phyloP scores from a whole-genome alignment of 2,329 filamentous ascomycete species.

The Balansia obtecta region DNA sequence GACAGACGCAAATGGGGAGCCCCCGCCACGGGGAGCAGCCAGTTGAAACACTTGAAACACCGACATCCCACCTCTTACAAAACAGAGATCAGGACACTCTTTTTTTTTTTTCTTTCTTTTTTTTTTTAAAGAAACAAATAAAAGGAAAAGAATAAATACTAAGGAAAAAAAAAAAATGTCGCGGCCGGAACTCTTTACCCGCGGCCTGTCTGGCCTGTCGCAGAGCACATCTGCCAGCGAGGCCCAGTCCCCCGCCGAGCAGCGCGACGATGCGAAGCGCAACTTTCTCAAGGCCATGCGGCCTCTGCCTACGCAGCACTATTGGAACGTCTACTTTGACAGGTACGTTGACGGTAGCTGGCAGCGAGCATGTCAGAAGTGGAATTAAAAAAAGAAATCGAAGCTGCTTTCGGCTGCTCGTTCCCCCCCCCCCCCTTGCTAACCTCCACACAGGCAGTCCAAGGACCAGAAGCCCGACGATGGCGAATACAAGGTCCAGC shows the following conservation, averaged over 20 bases:
- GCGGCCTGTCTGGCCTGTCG: conserved; percentile 49
- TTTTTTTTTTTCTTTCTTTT: no score
- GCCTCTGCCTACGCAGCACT: conserved; percentile 64
- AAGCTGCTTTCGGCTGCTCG: no score
- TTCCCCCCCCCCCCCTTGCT: no score
- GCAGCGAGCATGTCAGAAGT: no score
- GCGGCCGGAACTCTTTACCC: conserved; percentile 47
- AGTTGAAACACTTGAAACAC: no score
- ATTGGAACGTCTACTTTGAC: conserved; percentile 64
- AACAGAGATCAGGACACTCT: not conserved
- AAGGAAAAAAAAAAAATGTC: conserved; percentile 18
- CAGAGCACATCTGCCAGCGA: conserved; percentile 46
- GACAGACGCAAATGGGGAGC: no score
- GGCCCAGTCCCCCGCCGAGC: conserved; percentile 56
- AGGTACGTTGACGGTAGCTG: conserved; percentile 23
- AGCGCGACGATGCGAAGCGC: conserved; percentile 69
- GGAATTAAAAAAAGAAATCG: no score
- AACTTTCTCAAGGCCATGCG: conserved; percentile 68
- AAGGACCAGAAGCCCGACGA: conserved; percentile 32
- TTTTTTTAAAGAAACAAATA: no score
- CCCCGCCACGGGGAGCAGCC: no score
- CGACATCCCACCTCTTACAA: not conserved
- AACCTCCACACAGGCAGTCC: conserved; percentile 15
- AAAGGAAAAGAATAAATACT: not conserved
- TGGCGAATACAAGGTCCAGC: conserved; percentile 37